Evolutionary conservation across 306 rosid genomes (phyloP).

Genomic region (Sphenostylis stenocarpa): DNA sequence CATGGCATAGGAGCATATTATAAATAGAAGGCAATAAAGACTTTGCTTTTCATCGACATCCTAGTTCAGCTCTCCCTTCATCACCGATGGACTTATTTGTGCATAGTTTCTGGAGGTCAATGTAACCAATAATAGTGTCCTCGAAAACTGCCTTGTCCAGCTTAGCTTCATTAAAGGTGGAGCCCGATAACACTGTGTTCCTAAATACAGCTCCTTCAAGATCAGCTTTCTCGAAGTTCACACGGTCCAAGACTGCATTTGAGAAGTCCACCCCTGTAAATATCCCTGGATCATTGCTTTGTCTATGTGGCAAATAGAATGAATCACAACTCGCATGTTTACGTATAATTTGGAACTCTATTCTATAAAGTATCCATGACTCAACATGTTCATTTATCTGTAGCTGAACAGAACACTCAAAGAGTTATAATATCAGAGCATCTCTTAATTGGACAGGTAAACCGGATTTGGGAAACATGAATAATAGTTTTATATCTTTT

Average conservation of each 20-base stretch:
- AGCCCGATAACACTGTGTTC: constrained; percentile 84
- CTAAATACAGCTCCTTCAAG: constrained; percentile 82
- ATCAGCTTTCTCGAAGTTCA: constrained; percentile 85
- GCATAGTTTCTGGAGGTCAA: constrained; percentile 92
- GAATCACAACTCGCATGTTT: constrained; percentile 7
- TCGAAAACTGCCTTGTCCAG: constrained; percentile 76
- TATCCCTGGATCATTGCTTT: background rate
- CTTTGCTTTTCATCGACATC: constrained; percentile 74
- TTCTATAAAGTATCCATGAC: background rate
- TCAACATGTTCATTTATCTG: background rate
- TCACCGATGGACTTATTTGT: constrained; percentile 55
- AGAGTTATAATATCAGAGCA: background rate
- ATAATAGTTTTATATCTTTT: background rate
- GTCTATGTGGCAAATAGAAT: background rate
- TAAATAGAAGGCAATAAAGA: background rate
- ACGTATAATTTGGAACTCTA: background rate
- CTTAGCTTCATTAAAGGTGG: constrained; percentile 78
- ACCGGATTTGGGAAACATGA: background rate
- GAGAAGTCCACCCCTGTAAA: constrained; percentile 82
- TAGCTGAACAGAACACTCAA: background rate
- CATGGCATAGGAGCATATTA: constrained; percentile 20
- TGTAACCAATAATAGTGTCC: constrained; percentile 92
- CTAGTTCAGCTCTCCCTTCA: constrained; percentile 71
- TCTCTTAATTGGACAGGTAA: background rate
- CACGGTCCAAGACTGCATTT: constrained; percentile 89